Evolutionary conservation across 192 early-diverging fungal species (phyloP), one percentile per base, ranked within the genome.

Genomic region (Coemansia pectinata): DNA sequence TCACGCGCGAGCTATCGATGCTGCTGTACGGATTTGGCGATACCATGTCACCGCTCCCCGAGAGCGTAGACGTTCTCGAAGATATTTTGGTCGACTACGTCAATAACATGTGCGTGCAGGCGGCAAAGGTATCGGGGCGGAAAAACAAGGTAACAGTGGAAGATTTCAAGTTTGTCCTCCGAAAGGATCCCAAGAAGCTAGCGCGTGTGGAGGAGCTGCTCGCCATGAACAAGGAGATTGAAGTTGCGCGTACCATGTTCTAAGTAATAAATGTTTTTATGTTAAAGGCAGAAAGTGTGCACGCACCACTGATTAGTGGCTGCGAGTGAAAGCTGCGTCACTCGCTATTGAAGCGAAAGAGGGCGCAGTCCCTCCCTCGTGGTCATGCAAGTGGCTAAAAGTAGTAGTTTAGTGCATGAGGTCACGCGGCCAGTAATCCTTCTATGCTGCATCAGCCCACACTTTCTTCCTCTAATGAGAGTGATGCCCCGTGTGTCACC

Each of bases 21-120:
- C 63, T 84, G 41, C 78, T 84, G 81, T 78, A 78, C 48, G 81
- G 73, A 14, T 84, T 78, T 23, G 81, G 81, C 52, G 81, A 84
- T 50, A 25, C 19, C 11, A 73, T 67, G 61, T 50, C 67, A 52
- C 70, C 81, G 23, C 47, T 42, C 15, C 62, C 81, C 0, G 81
- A 76, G 31, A 79, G 77, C 64, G 76, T 84, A 3, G 73, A 84
- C 48, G 77, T 78, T 15, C 69, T 84, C 15, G 81, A 84, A 29
- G 81, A 84, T 42, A 84, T 84, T 27, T 64, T 84, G 14, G 65
- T 84, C 27, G 81, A 84, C 65, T 84, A 78, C 41, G 72, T 84
- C 62, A 84, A 78, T 57, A 71, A 52, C 58, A 69, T 65, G 21
- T 84, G 81, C 17, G 44, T 78, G 15, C 72, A 84, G 64, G 81